A percentile compares a stretch with the other conserved stretches of the same genome.
Conservation (phyloP, 164 flowering plant species). For the Paratinospora sagittata region DNA sequence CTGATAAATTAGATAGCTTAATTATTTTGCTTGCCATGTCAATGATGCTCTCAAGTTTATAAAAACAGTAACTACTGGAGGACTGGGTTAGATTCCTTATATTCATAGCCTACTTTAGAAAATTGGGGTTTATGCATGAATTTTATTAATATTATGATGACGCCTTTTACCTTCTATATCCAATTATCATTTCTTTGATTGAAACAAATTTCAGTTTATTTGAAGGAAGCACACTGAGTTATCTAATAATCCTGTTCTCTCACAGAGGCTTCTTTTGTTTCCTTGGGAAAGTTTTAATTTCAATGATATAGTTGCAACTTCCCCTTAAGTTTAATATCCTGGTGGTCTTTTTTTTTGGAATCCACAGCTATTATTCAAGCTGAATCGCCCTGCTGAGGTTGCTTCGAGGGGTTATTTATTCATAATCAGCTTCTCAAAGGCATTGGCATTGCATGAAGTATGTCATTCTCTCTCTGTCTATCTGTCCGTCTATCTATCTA, state of each 20-base stretch:
- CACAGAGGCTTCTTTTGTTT: background rate
- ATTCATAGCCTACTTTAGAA: background rate
- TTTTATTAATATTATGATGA: background rate
- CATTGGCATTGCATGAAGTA: conserved; percentile 77
- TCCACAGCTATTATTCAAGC: conserved; percentile 75
- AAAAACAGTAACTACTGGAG: background rate
- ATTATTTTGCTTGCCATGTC: too few relatives aligned
- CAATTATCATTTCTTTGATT: background rate
- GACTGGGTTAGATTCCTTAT: background rate
- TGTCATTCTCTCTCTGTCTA: background rate
- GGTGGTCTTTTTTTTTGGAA: conserved; percentile 11
- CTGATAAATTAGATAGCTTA: too few relatives aligned
- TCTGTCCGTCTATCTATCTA: too few relatives aligned
- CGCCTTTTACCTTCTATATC: background rate
- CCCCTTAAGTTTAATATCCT: background rate
- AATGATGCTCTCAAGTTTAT: background rate
- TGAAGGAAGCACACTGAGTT: background rate
- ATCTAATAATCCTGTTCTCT: too few relatives aligned
- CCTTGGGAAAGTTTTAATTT: background rate
- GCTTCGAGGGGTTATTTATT: conserved; percentile 89
- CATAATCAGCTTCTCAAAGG: conserved; percentile 81
- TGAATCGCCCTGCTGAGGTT: conserved; percentile 87
- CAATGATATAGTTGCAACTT: background rate
- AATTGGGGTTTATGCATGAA: background rate
- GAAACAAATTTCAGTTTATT: background rate